Base-by-base conservation (phyloP, 2,329 filamentous ascomycete species). In the Kalmusia sp. region DNA sequence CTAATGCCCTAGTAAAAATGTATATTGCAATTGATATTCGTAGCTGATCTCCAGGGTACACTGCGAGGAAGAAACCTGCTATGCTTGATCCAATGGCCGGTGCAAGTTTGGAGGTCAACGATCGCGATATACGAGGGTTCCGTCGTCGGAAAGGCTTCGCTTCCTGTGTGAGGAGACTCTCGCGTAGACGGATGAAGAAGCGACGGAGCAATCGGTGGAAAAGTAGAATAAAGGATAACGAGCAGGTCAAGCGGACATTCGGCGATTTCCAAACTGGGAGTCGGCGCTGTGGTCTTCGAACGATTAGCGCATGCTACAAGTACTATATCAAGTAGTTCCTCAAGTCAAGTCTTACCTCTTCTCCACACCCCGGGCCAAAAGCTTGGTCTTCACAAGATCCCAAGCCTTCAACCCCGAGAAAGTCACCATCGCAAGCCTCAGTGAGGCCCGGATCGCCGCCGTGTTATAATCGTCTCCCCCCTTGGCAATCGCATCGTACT, bases 11-110 rank as follows among this genome's bases (percentile, higher is more conserved):
- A 62, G 92, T 93, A 56, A 92, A 81, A 51, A 88, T 80, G 70
- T 93, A 96, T 56, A 98, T 91, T 12, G 92, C 88, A 40, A 95
- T 83, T 0, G 90, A 91, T 48, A 93, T 81, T 45, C 95, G 87
- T 62, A 95, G 72, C 62, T 90, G 87, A 58, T 86, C 82, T 31
- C 81, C 84, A 63, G 69, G 93, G 81, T 87, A 91, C 8, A 96
- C 83, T 6, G 90, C 91, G 15, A 98, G 80, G 44, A 91, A 88
- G 44, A 96, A 83, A 3, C 93, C 93, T 1, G 93, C 92, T 41
- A 97, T 75, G 64, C 91, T 92, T 5, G 93, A 93, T 9, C 93
- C 95, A n/a, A 97, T 82, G 2, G 93, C 92, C 1, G 93, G 93
- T 1, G 93, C 90, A 70, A 92, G 89, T 8, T 84, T 83, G 2